Conservation (phyloP, 1,139 yeast species). For the Geotrichum klebahnii region DNA sequence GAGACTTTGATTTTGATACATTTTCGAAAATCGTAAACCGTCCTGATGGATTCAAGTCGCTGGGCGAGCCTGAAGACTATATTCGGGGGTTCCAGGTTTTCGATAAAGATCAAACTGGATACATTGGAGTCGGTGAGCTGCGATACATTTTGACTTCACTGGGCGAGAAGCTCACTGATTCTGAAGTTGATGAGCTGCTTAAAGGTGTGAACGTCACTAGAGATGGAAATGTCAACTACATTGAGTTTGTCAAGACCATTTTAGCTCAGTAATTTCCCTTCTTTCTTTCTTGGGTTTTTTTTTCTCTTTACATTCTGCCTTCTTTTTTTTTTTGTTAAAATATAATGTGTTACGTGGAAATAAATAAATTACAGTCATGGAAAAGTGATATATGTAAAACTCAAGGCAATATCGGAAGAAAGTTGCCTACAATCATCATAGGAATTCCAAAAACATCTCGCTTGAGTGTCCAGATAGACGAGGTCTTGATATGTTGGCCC, state of each 20-base stretch:
- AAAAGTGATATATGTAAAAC: neutral
- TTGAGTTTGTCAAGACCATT: slow-evolving; percentile 84
- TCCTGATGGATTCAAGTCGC: slow-evolving; percentile 84
- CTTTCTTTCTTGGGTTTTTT: neutral
- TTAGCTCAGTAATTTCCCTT: slow-evolving; percentile 61
- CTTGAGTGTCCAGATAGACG: slow-evolving; percentile 87
- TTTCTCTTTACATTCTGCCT: neutral
- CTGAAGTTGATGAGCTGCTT: slow-evolving; percentile 91
- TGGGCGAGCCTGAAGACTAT: slow-evolving; percentile 95
- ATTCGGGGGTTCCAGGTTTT: slow-evolving; percentile 96
- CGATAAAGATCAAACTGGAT: slow-evolving; percentile 92
- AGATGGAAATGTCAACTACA: slow-evolving; percentile 93
- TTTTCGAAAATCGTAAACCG: slow-evolving; percentile 75
- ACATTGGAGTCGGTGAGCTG: slow-evolving; percentile 94
- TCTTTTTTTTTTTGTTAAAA: neutral
- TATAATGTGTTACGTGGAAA: slow-evolving; percentile 3
- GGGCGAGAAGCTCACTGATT: slow-evolving; percentile 85
- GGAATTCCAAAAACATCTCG: slow-evolving; percentile 88
- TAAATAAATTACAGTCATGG: slow-evolving; percentile 3
- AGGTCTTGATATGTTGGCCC: slow-evolving; percentile 51
- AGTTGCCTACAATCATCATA: slow-evolving; percentile 92
- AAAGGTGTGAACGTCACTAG: slow-evolving; percentile 92
- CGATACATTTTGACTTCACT: slow-evolving; percentile 88
- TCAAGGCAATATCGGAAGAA: slow-evolving; percentile 26
- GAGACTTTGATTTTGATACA: slow-evolving; percentile 63